Percentiles rank a stretch among this genome's conserved stretches.
phyloP scores from a whole-genome alignment of 2,329 filamentous ascomycete genomes.

The Xylariomycetidae sp. region DNA sequence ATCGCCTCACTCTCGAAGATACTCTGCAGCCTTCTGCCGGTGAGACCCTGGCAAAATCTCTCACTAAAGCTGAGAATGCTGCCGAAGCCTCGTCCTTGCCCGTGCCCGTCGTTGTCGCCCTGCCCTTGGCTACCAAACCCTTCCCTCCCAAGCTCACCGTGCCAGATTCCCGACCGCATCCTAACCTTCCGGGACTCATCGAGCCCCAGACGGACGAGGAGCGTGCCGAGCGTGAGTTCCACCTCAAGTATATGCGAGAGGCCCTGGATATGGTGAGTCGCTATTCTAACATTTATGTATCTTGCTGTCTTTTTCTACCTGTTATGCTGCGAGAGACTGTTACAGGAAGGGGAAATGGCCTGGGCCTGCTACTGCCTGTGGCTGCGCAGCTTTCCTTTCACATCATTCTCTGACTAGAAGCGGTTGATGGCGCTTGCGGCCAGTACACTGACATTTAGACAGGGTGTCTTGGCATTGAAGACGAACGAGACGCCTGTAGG shows the following conservation, averaged over 20 bases:
- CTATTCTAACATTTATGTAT: conserved; percentile 2
- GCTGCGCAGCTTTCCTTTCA: too few relatives aligned
- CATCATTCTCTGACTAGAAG: neutral
- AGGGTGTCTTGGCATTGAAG: conserved; percentile 81
- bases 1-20: conserved; percentile 21
- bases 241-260: conserved; percentile 71
- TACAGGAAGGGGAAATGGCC: too few relatives aligned
- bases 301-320: conserved; percentile 1
- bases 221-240: conserved; percentile 36
- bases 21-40: conserved; percentile 6
- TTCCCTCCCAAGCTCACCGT: conserved; percentile 9
- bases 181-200: conserved; percentile 25
- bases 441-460: conserved; percentile 17
- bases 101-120: conserved; percentile 19
- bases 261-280: conserved; percentile 78
- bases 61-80: conserved; percentile 13
- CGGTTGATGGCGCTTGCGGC: too few relatives aligned
- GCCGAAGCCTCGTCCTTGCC: conserved; percentile 18
- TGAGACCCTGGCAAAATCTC: conserved; percentile 7
- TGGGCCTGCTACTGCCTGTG: too few relatives aligned
- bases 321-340: too few relatives aligned
- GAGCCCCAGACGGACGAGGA: conserved; percentile 29
- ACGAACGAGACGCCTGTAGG: conserved; percentile 94
- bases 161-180: conserved; percentile 13
- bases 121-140: conserved; percentile 15